Conservation (phyloP, 164 flowering plant species). For the Tetracentron sinense region DNA sequence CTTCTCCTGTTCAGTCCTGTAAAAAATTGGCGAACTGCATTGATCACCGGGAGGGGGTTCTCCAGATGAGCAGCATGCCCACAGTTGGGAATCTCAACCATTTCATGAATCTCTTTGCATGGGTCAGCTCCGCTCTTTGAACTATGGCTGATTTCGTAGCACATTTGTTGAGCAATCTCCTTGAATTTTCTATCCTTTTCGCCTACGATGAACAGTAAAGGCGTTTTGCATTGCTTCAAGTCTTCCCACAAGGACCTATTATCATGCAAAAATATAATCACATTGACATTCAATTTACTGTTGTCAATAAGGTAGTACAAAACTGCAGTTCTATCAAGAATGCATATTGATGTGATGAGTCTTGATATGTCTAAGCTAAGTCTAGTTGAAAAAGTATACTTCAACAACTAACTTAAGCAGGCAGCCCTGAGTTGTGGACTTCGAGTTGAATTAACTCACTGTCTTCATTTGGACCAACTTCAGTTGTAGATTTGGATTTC, state of each 20-base stretch:
- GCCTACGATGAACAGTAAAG: slow-evolving; percentile 65
- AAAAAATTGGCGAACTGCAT: slow-evolving; percentile 48
- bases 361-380: background rate
- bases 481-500: no score
- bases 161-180: slow-evolving; percentile 56
- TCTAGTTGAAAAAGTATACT: no score
- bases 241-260: slow-evolving; percentile 94
- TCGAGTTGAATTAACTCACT: no score
- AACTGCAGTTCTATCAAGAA: background rate
- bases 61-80: slow-evolving; percentile 97
- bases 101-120: slow-evolving; percentile 16
- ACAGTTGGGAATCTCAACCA: slow-evolving; percentile 53
- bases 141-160: slow-evolving; percentile 20
- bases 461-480: no score
- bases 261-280: background rate
- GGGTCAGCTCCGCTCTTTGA: slow-evolving; percentile 6
- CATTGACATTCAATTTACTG: no score
- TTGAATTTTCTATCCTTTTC: slow-evolving; percentile 80
- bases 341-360: background rate
- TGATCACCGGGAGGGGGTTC: slow-evolving; percentile 64
- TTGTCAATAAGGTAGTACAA: background rate
- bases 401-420: no score
- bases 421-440: no score
- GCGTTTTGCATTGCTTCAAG: slow-evolving; percentile 46
- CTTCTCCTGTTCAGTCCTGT: slow-evolving; percentile 9